Percentiles rank a stretch among this genome's conserved stretches.
Conservation (phyloP, 1,139 yeast species). For the Waltiozyma solani region DNA sequence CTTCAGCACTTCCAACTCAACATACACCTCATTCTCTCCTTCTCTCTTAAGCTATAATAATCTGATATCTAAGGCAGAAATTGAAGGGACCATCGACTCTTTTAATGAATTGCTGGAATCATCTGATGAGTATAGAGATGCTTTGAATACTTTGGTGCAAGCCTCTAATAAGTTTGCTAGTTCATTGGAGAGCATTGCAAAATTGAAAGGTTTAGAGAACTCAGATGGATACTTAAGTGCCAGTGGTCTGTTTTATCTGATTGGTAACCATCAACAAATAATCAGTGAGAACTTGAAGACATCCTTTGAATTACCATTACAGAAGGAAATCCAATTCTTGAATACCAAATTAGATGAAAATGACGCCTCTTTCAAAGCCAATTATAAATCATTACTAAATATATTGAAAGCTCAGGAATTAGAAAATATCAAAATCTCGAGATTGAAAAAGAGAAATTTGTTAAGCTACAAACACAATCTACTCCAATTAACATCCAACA, state of each 20-base stretch:
- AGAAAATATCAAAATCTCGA: constrained; percentile 45
- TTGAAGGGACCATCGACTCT: constrained; percentile 35
- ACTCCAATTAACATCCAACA: constrained; percentile 55
- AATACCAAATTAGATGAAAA: constrained; percentile 29
- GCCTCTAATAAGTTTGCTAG: constrained; percentile 71
- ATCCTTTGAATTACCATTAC: constrained; percentile 48
- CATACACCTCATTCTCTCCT: constrained; percentile 33
- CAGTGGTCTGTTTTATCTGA: constrained; percentile 68
- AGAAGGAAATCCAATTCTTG: constrained; percentile 32
- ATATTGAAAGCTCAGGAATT: constrained; percentile 45
- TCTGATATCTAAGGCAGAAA: constrained; percentile 49
- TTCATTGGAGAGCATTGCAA: constrained; percentile 61
- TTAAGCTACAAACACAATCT: constrained; percentile 55
- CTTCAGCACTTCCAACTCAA: constrained; percentile 23
- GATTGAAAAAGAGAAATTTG: constrained; percentile 48
- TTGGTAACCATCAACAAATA: constrained; percentile 71
- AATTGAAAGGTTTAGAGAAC: constrained; percentile 58
- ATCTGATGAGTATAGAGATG: constrained; percentile 40
- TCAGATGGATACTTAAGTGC: constrained; percentile 63
- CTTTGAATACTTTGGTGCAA: constrained; percentile 39
- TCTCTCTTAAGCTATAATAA: constrained; percentile 50
- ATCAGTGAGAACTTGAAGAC: constrained; percentile 45
- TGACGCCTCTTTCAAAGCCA: constrained; percentile 43
- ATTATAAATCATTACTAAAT: constrained; percentile 40
- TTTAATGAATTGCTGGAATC: constrained; percentile 40